A percentile compares a stretch with the other conserved stretches of the same genome.
Conservation (phyloP, 78 protist species). For the Kipferlia bialata region DNA sequence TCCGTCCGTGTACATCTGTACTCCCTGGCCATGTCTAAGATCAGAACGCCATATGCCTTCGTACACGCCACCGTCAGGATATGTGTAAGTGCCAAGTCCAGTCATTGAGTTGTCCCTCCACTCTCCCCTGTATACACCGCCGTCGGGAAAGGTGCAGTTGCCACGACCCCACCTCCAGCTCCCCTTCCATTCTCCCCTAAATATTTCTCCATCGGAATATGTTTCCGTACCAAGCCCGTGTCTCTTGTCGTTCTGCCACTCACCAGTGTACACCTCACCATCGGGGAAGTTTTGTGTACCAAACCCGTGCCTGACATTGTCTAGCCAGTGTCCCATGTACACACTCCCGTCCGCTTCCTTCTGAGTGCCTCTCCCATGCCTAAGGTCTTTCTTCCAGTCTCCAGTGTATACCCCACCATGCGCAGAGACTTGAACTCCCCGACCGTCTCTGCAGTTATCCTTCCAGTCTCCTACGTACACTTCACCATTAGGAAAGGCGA, state of each 20-base stretch:
- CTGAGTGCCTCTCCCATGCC: constrained; percentile 1
- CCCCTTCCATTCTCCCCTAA: too few relatives aligned
- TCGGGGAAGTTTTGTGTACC: neutral
- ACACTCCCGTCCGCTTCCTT: neutral
- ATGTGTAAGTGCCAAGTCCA: neutral
- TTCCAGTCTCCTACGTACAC: constrained; percentile 1
- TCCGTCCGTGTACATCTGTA: neutral
- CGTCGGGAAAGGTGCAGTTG: too few relatives aligned
- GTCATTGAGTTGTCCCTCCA: too few relatives aligned
- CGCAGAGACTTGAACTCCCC: too few relatives aligned
- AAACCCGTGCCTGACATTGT: neutral
- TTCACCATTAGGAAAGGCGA: neutral
- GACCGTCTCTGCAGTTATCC: neutral
- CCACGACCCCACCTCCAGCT: too few relatives aligned
- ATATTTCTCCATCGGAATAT: too few relatives aligned
- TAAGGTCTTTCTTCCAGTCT: neutral
- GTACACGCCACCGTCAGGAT: neutral
- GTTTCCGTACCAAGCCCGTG: too few relatives aligned
- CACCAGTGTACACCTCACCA: constrained; percentile 6
- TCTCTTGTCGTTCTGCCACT: neutral
- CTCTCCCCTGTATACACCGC: too few relatives aligned
- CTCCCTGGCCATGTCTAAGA: constrained; percentile 3
- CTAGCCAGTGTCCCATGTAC: neutral
- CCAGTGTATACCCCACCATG: neutral
- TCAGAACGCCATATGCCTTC: neutral